Evolutionary conservation across 768 basidiomycete genomes (phyloP), one percentile per base, ranked within the genome.

Genomic region (Hygrophoropsis aurantiaca): DNA sequence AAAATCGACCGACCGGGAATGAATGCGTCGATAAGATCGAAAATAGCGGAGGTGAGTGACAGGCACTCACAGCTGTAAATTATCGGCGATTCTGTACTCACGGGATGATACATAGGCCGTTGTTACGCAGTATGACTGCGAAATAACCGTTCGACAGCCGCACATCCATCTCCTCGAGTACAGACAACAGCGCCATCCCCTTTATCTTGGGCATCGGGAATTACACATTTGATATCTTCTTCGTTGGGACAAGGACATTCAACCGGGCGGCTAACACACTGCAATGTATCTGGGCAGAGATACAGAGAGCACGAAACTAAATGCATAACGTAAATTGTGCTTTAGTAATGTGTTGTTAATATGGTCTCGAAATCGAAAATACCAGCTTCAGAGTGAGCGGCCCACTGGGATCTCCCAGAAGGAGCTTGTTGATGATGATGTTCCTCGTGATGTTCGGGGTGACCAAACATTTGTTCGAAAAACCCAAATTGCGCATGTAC

Each of bases 221-320:
- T 73, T 13, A 80, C 60, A 58, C 90, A 92, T 61, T 84, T 90
- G 57, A 88, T 71, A 56, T 92, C 90, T 58, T 90, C 79, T 7
- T 74, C 69, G 57, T 84, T 74, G 4, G 89, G 87, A 64, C 90
- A 92, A 2, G 90, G 87, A 56, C 90, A 92, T 35, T 87, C 78
- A n/a, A 68, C 63, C 2, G 78, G 65, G 26, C 49, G 61, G 11
- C 33, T 23, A 21, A 66, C 89, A 52, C 90, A 92, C 46, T 80
- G 78, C 38, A 90, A 70, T 16, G 87, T 90, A 37, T 75, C 71
- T 11, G 87, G 89, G 60, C 90, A 91, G 16, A 91, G 70, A 60
- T 91, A 91, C 40, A 74, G 71, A 8, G 86, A 77, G 59, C 90
- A 92, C 23, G 80, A 62, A 4, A 88, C 90, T 92, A n/a, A 27